Evolutionary conservation across 2,329 filamentous ascomycete genomes (phyloP), one percentile per base, ranked within the genome.

Genomic region (Immersiporthe knoxdaviesiana): DNA sequence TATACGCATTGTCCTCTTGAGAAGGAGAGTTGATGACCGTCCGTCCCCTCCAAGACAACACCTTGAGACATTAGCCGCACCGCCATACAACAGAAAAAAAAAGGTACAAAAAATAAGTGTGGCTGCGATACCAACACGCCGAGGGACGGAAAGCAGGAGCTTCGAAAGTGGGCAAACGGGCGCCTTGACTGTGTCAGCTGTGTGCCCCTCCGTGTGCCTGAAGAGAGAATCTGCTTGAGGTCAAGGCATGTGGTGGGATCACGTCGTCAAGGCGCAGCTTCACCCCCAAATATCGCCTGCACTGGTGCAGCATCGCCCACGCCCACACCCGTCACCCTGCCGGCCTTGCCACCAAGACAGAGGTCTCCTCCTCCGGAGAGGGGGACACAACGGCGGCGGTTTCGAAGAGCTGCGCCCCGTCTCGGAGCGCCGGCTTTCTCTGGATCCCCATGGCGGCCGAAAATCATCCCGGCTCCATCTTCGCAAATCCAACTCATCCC

Each of bases 391-490:
- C 59, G 59, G 39, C 59, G 59, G 39, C 21, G 59, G 59, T 44
- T 35, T 35, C 32, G n/a, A n/a, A 39, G 59, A 14, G 59, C 35
- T 16, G 35, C 37, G 35, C 59, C 24, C 37, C 59, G 37, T 24
- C 10, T 37, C 32, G 59, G 59, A 62, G 61, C 67, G 37, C 63
- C 64, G 52, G 60, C 67, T 54, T 30, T 65, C 41, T 62, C 54
- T 56, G 52, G 37, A 27, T 39, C 61, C 67, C 52, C 58, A 71
- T 71, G 70, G 70, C 70, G 52, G 63, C 70, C 67, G 67, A 71
- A 58, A 65, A 71, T 37, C n/a, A 71, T 37, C n/a, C 54, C 47
- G 67, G 67, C 44, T 54, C 65, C 21, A 61, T 54, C 30, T 60
- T 65, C 47, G 52, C 70, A 56, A 61, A 32, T 44, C 64, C 62